These are phyloP conservation scores for Eimeria falciformis DNA, from an alignment of 169 alveolate species.

Conservation along the genomic window DNA sequence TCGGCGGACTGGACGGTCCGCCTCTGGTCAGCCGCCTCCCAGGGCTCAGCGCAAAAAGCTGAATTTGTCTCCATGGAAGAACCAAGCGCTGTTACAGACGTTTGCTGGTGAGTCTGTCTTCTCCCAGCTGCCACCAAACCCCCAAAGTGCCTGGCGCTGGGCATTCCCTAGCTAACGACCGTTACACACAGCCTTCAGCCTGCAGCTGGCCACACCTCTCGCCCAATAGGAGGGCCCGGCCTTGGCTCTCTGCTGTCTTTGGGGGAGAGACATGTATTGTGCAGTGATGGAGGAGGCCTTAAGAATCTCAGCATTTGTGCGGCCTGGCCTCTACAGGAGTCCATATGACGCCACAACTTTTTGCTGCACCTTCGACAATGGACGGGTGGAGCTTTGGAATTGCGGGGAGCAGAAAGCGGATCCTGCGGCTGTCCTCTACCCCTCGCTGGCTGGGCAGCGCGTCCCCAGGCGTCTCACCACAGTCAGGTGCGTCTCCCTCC, in stretches of 20 bases:
- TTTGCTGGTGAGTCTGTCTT: constrained; percentile 76
- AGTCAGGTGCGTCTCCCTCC: constrained; percentile 75
- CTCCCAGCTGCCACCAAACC: too few relatives aligned
- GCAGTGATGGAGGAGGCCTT: too few relatives aligned
- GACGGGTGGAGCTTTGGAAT: constrained; percentile 96
- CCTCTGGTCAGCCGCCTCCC: constrained; percentile 90
- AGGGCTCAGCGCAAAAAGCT: constrained; percentile 68
- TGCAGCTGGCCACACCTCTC: neutral
- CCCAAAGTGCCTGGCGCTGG: too few relatives aligned
- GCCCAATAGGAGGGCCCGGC: neutral
- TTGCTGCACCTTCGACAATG: constrained; percentile 92
- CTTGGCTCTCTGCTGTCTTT: constrained; percentile 75
- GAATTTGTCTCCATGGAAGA: constrained; percentile 48
- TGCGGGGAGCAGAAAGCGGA: constrained; percentile 82
- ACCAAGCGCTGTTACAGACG: constrained; percentile 49
- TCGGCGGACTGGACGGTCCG: constrained; percentile 95
- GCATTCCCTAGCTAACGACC: neutral
- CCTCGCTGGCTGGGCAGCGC: constrained; percentile 65
- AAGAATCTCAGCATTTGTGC: too few relatives aligned
- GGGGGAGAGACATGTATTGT: too few relatives aligned
- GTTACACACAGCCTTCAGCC: neutral
- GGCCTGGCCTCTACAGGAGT: too few relatives aligned
- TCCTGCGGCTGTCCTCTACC: constrained; percentile 75
- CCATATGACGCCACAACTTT: constrained; percentile 89
- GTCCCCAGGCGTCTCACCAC: constrained; percentile 59